A percentile compares a stretch with the other conserved stretches of the same genome.
phyloP scores from a whole-genome alignment of 129 eudicot genomes.

The Gnaphalium uliginosum region DNA sequence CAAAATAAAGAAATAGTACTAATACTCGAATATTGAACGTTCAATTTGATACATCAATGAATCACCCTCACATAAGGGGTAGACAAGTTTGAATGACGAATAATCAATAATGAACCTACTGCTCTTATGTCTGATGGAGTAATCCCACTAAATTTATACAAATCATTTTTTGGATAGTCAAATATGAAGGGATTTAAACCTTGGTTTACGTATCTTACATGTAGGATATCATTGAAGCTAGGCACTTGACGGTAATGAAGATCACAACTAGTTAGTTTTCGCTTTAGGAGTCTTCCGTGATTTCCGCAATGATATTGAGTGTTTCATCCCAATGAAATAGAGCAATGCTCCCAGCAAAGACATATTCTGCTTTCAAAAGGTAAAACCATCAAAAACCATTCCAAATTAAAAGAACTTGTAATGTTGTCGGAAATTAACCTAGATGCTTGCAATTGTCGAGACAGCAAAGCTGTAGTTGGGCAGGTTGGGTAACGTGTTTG shows the following conservation, averaged over 20 bases:
- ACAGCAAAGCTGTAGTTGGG: not conserved
- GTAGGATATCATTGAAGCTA: constrained; percentile 7
- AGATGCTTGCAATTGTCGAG: not conserved
- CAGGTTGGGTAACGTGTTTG: not conserved
- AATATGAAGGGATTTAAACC: constrained; percentile 17
- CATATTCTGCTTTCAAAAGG: constrained; percentile 42
- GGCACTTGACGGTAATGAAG: constrained; percentile 9
- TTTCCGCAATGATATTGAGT: constrained; percentile 35
- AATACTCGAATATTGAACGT: not conserved
- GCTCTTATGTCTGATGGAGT: constrained; percentile 26
- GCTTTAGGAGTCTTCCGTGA: constrained; percentile 30
- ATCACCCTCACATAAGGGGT: constrained; percentile 24
- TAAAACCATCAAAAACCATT: constrained; percentile 5
- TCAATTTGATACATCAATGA: constrained; percentile 31
- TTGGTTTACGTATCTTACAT: constrained; percentile 13
- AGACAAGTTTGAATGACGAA: constrained; percentile 23
- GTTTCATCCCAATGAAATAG: constrained; percentile 47
- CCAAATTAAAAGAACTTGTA: not conserved
- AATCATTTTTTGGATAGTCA: constrained; percentile 7
- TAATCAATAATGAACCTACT: constrained; percentile 21
- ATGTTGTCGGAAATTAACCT: not conserved
- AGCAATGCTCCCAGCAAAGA: constrained; percentile 45
- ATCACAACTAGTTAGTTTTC: constrained; percentile 29
- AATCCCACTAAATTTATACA: constrained; percentile 30
- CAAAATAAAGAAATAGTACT: constrained; percentile 1